Evolutionary conservation across 352 stramenopile genomes (phyloP), one percentile per base, ranked within the genome.

Genomic region (Globisporangium nodosum): DNA sequence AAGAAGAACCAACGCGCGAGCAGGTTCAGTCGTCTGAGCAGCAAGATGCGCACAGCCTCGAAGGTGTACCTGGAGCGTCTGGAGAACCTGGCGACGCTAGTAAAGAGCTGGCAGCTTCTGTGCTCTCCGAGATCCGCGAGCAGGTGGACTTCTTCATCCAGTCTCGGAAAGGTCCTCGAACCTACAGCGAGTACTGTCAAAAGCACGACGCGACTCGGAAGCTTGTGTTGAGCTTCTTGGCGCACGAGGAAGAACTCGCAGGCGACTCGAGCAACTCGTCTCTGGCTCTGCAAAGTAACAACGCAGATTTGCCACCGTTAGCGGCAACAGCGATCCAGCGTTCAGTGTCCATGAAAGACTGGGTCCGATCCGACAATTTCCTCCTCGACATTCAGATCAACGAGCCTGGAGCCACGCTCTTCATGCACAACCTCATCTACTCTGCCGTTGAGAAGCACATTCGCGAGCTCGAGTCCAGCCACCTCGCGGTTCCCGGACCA

Each of bases 391-490:
- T 90, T 27, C 58, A 68, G 0, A 66, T 92, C 33, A 58, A 57
- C 3, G 82, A 91, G 37, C 51, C 52, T 3, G 75, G 70, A 0
- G 66, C 80, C 5, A 65, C 85, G 5, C 68, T 92, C 1, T 61
- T 85, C 16, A 49, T 90, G 13, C 85, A 92, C 56, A 67, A 64
- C 9, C n/a, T 73, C 20, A 61, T 92, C 6, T 71, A 69, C 16
- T 71, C 77, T 11, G 49, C 65, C 1, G 69, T 94, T 27, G 85
- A 94, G 16, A 88, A 87, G 43, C 74, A 71, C 46, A 59, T 86
- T 46, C 79, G 75, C 11, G 82, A 92, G 53, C 54, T 92, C 7
- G 81, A 88, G 31, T 66, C 70, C 5, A 86, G 66, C 31, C 68
- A 88, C 46, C 63, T 96, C 1, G 49, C 60, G 0, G 61, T 96